phyloP scores from a whole-genome alignment of 257 asterid genomes.

The Anisodus tanguticus region DNA sequence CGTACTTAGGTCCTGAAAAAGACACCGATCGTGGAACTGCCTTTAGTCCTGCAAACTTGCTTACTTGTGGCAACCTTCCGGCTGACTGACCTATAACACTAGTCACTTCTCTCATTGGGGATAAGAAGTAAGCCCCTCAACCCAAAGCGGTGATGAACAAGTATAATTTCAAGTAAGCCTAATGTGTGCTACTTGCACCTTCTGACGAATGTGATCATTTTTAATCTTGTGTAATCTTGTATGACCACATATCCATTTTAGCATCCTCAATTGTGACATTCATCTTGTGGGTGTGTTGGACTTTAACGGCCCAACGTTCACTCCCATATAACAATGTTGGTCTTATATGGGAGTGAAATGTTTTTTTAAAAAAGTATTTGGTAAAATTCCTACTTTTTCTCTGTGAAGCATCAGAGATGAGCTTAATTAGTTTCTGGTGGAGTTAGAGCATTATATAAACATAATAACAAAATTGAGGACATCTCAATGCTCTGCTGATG shows the following conservation, averaged over 20 bases:
- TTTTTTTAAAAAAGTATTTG: background rate
- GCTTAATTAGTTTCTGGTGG: background rate
- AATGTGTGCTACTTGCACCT: background rate
- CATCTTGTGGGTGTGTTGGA: slow-evolving; percentile 11
- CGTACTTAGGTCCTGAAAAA: too few relatives aligned
- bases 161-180: background rate
- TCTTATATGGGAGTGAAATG: background rate
- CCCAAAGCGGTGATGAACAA: background rate
- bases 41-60: too few relatives aligned
- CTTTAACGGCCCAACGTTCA: background rate
- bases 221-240: background rate
- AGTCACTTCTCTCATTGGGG: too few relatives aligned
- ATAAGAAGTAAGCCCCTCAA: background rate
- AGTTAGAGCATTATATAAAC: background rate
- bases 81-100: too few relatives aligned
- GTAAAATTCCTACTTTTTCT: background rate
- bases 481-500: background rate
- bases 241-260: background rate
- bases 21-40: too few relatives aligned
- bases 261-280: background rate
- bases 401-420: background rate
- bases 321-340: slow-evolving; percentile 7
- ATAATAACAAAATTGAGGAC: background rate
- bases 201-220: background rate
- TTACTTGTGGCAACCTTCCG: too few relatives aligned